A percentile compares a stretch with the other conserved stretches of the same genome.
Evolutionary conservation across 2,329 filamentous ascomycete species (phyloP).

Genomic region (Alternaria ventricosa): DNA sequence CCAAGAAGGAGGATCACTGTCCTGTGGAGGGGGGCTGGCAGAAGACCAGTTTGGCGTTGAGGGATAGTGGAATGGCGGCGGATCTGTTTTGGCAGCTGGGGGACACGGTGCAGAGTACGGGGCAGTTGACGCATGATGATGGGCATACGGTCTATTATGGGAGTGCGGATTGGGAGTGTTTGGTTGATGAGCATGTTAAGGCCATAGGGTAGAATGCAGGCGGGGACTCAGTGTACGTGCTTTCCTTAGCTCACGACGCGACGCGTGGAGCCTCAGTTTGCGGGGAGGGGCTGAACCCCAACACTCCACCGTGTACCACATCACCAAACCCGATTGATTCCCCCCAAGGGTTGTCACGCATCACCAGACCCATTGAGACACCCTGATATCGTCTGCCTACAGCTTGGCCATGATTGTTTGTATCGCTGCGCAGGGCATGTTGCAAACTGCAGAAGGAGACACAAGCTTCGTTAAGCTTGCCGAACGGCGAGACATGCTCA

Average conservation of each 20-base stretch:
- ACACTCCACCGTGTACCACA: slow-evolving; percentile 1
- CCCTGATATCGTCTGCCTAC: not conserved
- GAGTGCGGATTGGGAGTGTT: slow-evolving; percentile 38
- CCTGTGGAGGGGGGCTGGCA: slow-evolving; percentile 41
- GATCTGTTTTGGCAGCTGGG: slow-evolving; percentile 47
- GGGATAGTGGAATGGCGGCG: slow-evolving; percentile 37
- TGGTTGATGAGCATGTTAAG: slow-evolving; percentile 38
- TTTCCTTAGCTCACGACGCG: not conserved
- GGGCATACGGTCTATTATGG: slow-evolving; percentile 42
- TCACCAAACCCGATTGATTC: not conserved
- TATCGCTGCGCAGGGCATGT: not conserved
- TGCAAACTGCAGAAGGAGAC: not conserved
- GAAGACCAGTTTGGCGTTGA: slow-evolving; percentile 30
- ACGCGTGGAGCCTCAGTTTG: slow-evolving; percentile 2
- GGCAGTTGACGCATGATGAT: slow-evolving; percentile 37
- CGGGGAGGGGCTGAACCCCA: not conserved
- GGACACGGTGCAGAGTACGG: slow-evolving; percentile 28
- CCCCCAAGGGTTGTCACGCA: slow-evolving; percentile 2
- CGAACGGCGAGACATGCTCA: not conserved
- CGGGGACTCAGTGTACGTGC: not conserved
- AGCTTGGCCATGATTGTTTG: slow-evolving; percentile 2
- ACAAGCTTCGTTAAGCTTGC: not conserved
- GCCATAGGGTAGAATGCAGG: slow-evolving; percentile 26
- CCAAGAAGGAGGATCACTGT: slow-evolving; percentile 30
- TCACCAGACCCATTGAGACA: not conserved